phyloP scores from a whole-genome alignment of 2,329 filamentous ascomycete genomes.

The Fusarium sp. region DNA sequence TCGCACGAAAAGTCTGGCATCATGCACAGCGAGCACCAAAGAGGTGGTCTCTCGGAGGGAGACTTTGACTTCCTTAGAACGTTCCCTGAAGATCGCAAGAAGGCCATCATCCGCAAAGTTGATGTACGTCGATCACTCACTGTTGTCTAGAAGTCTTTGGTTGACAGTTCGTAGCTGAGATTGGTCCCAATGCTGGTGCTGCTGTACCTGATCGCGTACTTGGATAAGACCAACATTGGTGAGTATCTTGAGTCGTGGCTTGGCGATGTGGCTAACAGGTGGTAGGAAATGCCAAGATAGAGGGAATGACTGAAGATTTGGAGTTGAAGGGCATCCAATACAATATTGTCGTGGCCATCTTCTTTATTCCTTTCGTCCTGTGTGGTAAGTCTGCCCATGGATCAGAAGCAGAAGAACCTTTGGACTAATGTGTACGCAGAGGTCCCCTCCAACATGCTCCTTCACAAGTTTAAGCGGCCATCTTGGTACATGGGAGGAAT shows the following conservation, averaged over 20 bases:
- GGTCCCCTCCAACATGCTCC: background rate
- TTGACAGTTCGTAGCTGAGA: conserved; percentile 29
- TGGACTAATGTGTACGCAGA: background rate
- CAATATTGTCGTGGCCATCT: conserved; percentile 45
- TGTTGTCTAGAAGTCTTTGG: background rate
- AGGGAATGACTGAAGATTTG: conserved; percentile 48
- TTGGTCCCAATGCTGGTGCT: conserved; percentile 47
- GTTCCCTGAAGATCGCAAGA: conserved; percentile 47
- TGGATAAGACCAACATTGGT: conserved; percentile 44
- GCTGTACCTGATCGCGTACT: conserved; percentile 56
- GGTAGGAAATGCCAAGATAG: conserved; percentile 62
- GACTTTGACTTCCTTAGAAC: conserved; percentile 48
- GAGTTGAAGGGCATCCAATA: conserved; percentile 67
- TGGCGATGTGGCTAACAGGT: background rate
- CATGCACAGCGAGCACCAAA: conserved; percentile 40
- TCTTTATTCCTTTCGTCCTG: conserved; percentile 64
- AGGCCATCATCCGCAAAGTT: conserved; percentile 47
- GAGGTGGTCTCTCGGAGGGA: conserved; percentile 35
- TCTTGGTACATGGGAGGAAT: conserved; percentile 53
- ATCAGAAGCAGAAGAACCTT: background rate
- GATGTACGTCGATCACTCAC: conserved; percentile 34
- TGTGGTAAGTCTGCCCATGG: background rate
- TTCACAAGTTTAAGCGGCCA: conserved; percentile 30
- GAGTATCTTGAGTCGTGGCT: background rate
- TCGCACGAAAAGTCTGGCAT: conserved; percentile 40